These are phyloP conservation scores for Cladosporium sp. DNA, from an alignment of 2,329 filamentous ascomycete genomes.

Conservation along the genomic window DNA sequence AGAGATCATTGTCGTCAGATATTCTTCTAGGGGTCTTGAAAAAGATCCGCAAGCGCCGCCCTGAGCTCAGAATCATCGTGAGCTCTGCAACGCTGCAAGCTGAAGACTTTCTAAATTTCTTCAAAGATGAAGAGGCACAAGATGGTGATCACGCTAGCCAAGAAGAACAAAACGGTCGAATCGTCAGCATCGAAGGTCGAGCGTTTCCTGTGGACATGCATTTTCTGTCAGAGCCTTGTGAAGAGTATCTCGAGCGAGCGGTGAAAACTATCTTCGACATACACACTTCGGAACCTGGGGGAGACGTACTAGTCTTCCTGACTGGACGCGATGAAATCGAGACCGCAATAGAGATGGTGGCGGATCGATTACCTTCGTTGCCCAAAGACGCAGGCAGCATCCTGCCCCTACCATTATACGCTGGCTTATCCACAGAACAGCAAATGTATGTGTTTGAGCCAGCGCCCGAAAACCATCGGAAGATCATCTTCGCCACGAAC, in stretches of 20 bases:
- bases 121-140: conserved; percentile 44
- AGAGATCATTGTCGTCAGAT: conserved; percentile 87
- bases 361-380: conserved; percentile 62
- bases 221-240: conserved; percentile 68
- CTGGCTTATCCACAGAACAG: conserved; percentile 80
- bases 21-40: conserved; percentile 83
- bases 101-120: conserved; percentile 77
- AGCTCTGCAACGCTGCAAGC: conserved; percentile 92
- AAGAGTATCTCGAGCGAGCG: conserved; percentile 80
- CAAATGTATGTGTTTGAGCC: conserved; percentile 94
- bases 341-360: conserved; percentile 67
- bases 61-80: conserved; percentile 79
- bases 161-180: conserved; percentile 42
- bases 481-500: conserved; percentile 90
- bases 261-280: conserved; percentile 83
- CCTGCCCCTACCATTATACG: conserved; percentile 74
- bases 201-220: conserved; percentile 84
- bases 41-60: conserved; percentile 74
- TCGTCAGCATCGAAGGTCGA: conserved; percentile 80
- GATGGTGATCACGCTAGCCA: conserved; percentile 22
- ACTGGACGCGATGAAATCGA: conserved; percentile 94
- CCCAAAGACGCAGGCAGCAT: conserved; percentile 54
- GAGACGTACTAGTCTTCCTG: conserved; percentile 85
- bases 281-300: conserved; percentile 69
- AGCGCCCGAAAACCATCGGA: conserved; percentile 72